These are phyloP conservation scores for Tricholoma matsutake DNA, from an alignment of 768 basidiomycete genomes.

Conservation along the genomic window DNA sequence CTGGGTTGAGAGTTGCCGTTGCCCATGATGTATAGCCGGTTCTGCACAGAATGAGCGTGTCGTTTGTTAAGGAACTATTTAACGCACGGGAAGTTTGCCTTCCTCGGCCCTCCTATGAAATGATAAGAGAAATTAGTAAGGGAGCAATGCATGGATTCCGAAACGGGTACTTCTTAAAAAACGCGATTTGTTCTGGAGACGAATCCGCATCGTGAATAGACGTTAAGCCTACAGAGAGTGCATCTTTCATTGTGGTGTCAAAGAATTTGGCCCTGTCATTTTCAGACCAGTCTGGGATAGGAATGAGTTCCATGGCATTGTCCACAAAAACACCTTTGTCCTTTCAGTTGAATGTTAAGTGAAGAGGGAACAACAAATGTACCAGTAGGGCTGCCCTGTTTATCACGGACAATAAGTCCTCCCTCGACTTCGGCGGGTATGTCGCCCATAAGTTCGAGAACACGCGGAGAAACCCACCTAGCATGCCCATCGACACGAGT, in stretches of 20 bases:
- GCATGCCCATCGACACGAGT: slow-evolving; percentile 82
- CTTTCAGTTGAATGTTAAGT: not conserved
- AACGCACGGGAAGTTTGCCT: slow-evolving; percentile 63
- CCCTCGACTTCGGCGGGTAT: slow-evolving; percentile 68
- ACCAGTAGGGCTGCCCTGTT: slow-evolving; percentile 67
- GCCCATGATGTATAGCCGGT: slow-evolving; percentile 64
- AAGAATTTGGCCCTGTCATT: slow-evolving; percentile 59
- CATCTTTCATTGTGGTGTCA: slow-evolving; percentile 61
- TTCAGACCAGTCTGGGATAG: slow-evolving; percentile 59
- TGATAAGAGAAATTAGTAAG: not conserved
- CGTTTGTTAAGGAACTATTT: not conserved
- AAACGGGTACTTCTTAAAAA: slow-evolving; percentile 57
- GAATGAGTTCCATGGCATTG: slow-evolving; percentile 80
- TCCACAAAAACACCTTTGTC: slow-evolving; percentile 73
- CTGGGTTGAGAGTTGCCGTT: slow-evolving; percentile 43
- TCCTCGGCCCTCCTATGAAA: slow-evolving; percentile 61
- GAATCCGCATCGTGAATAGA: slow-evolving; percentile 82
- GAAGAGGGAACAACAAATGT: not conserved
- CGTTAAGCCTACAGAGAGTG: slow-evolving; percentile 77
- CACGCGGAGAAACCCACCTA: slow-evolving; percentile 76
- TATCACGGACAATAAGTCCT: slow-evolving; percentile 69
- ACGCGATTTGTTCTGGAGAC: slow-evolving; percentile 47
- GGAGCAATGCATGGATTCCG: not conserved
- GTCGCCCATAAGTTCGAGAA: slow-evolving; percentile 59
- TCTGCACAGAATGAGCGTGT: slow-evolving; percentile 29